phyloP scores from a whole-genome alignment of 2,329 filamentous ascomycete genomes.

The Fusarium nanum region DNA sequence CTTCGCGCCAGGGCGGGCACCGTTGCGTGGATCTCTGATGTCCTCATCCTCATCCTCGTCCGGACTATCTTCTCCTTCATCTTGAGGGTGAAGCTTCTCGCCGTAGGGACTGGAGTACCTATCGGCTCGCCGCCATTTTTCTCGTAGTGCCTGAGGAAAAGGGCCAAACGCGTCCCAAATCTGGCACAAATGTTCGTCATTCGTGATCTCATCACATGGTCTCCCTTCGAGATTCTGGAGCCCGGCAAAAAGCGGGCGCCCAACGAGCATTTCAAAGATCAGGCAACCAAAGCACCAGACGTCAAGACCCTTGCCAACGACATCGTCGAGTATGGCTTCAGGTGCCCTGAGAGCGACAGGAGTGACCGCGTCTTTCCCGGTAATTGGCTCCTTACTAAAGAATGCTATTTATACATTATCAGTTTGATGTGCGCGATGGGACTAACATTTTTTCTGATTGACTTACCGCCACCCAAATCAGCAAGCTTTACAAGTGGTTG shows the following conservation, averaged over 20 bases:
- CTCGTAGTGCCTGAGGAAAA: neutral
- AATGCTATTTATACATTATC: neutral
- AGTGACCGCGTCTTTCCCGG: accelerated
- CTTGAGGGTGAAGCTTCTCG: neutral
- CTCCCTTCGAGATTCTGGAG: neutral
- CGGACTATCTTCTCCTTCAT: neutral
- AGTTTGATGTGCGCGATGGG: no score
- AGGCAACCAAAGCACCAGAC: neutral
- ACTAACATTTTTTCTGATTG: no score
- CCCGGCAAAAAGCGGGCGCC: neutral
- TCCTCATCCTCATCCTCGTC: neutral
- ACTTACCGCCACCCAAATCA: neutral
- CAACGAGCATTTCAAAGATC: neutral
- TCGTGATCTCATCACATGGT: neutral
- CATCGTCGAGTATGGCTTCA: neutral
- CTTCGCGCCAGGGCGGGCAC: neutral
- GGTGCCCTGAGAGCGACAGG: neutral
- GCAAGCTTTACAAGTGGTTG: neutral
- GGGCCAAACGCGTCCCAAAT: neutral
- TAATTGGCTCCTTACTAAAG: neutral
- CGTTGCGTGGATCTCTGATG: neutral
- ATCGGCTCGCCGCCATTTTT: neutral
- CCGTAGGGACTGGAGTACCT: neutral
- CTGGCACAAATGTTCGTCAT: conserved; percentile 3
- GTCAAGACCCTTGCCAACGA: neutral